Conservation (phyloP, 2,329 filamentous ascomycete genomes). For the Colletotrichum acutatum region DNA sequence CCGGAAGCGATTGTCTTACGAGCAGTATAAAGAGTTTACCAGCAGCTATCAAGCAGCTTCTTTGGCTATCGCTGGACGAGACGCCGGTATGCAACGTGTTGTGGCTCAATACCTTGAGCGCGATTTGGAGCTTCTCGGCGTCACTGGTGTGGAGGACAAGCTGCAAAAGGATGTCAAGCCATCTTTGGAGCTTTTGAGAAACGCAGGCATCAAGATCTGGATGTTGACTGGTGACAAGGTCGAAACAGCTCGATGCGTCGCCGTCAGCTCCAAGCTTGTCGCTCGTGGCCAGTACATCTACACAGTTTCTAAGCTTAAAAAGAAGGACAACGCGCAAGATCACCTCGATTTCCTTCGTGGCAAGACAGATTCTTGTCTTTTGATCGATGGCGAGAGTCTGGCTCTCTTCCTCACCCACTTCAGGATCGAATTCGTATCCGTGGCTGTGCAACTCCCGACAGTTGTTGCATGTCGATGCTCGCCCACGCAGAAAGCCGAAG, state of each 20-base stretch:
- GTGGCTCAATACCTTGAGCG: constrained; percentile 85
- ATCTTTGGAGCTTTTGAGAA: constrained; percentile 91
- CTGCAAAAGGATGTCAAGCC: constrained; percentile 96
- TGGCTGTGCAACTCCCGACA: constrained; percentile 87
- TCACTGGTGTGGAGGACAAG: constrained; percentile 97
- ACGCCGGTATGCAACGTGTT: constrained; percentile 82
- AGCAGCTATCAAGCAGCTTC: constrained; percentile 81
- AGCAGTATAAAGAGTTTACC: constrained; percentile 86
- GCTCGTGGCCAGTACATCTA: constrained; percentile 95
- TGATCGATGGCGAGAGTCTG: constrained; percentile 95
- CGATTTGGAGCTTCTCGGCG: constrained; percentile 92
- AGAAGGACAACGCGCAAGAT: constrained; percentile 86
- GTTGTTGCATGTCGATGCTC: constrained; percentile 98
- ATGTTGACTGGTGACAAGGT: constrained; percentile 99
- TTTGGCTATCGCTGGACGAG: constrained; percentile 81
- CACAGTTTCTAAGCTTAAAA: constrained; percentile 86
- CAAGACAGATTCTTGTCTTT: constrained; percentile 86
- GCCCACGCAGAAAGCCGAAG: constrained; percentile 95
- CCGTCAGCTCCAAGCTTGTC: constrained; percentile 93
- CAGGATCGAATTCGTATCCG: constrained; percentile 84
- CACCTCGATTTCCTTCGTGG: constrained; percentile 88
- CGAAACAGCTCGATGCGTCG: constrained; percentile 95
- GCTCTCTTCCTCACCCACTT: constrained; percentile 86
- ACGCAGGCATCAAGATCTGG: constrained; percentile 99
- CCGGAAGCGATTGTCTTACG: constrained; percentile 82